A percentile compares a stretch with the other conserved stretches of the same genome.
These are phyloP conservation scores for Apiospora malaysiana DNA, from an alignment of 2,329 filamentous ascomycete species.

Conservation along the genomic window DNA sequence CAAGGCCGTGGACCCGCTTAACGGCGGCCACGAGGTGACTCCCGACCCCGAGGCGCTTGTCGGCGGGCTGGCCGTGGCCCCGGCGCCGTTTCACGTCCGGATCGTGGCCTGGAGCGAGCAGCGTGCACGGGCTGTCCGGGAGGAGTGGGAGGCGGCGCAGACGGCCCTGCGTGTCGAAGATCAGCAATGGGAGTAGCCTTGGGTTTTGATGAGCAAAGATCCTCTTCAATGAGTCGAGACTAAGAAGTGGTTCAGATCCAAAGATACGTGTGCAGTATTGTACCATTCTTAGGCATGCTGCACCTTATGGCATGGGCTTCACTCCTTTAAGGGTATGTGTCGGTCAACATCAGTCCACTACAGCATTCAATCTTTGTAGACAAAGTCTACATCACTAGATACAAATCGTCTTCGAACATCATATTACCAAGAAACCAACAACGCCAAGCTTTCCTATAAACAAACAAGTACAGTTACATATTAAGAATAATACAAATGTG, in stretches of 20 bases:
- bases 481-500: background rate
- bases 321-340: background rate
- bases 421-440: background rate
- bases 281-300: too few relatives aligned
- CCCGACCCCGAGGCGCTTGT: background rate
- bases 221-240: background rate
- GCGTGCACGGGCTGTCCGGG: background rate
- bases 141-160: background rate
- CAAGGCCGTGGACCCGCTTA: background rate
- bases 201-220: background rate
- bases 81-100: background rate
- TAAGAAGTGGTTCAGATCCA: background rate
- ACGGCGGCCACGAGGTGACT: background rate
- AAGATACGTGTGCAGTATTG: background rate
- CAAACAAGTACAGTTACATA: constrained; percentile 2
- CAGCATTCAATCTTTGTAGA: background rate
- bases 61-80: background rate
- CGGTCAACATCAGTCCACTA: too few relatives aligned
- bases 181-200: background rate
- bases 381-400: background rate
- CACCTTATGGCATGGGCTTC: too few relatives aligned
- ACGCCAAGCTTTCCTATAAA: background rate
- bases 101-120: background rate
- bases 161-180: background rate
- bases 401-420: background rate